A percentile compares a stretch with the other conserved stretches of the same genome.
Evolutionary conservation across 108 stramenopile species (phyloP).

Genomic region (Phaeodactylum tricornutum): DNA sequence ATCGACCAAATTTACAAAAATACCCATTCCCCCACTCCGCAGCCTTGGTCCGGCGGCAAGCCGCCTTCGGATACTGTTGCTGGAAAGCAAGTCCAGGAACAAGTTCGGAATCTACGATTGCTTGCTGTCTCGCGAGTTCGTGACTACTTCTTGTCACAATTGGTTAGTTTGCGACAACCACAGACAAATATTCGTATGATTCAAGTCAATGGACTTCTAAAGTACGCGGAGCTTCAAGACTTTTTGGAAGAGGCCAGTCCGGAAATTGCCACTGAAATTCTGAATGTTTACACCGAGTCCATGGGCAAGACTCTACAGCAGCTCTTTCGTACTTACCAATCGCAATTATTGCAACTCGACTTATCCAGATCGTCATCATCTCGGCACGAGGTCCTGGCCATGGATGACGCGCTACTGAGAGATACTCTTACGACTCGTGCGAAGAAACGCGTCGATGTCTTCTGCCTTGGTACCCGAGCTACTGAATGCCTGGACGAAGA

Average conservation of each 20-base stretch:
- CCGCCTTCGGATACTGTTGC: constrained; percentile 76
- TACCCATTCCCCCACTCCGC: constrained; percentile 46
- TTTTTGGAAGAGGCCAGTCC: constrained; percentile 85
- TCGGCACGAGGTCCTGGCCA: constrained; percentile 89
- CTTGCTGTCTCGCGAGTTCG: constrained; percentile 80
- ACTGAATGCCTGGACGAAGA: constrained; percentile 23
- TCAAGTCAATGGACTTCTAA: constrained; percentile 87
- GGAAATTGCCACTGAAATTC: constrained; percentile 83
- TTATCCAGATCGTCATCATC: constrained; percentile 66
- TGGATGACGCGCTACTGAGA: constrained; percentile 84
- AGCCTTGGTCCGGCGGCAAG: constrained; percentile 30
- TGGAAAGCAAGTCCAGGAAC: constrained; percentile 85
- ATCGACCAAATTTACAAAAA: constrained; percentile 79
- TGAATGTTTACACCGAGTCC: constrained; percentile 83
- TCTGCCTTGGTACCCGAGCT: constrained; percentile 74
- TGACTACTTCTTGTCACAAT: constrained; percentile 83
- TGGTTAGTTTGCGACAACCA: constrained; percentile 54
- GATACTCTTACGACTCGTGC: constrained; percentile 85
- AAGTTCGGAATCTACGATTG: constrained; percentile 75
- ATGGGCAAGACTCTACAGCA: constrained; percentile 90
- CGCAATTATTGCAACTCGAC: constrained; percentile 87
- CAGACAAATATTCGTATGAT: constrained; percentile 96
- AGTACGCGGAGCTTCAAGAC: constrained; percentile 77
- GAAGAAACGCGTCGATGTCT: constrained; percentile 91
- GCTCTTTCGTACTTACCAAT: constrained; percentile 93